Evolutionary conservation across 164 flowering plant species (phyloP), one percentile per base, ranked within the genome.

Genomic region (Sedum album): DNA sequence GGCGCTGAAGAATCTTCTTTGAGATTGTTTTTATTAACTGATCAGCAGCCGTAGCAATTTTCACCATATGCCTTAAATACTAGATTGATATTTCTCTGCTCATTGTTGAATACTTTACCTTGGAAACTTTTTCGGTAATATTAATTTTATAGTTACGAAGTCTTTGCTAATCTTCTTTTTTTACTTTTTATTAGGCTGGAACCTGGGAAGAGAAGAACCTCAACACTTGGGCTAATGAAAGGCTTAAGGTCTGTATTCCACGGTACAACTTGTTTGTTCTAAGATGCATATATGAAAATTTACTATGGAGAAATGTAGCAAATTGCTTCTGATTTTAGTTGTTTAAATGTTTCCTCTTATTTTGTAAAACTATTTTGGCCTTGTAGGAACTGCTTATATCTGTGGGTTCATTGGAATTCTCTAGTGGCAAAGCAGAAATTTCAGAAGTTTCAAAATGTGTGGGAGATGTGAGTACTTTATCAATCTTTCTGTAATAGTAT

Each of bases 141-240:
- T n/a, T n/a, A 30, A 2, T 6, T 62, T 13, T 28, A n/a, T n/a
- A n/a, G n/a, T n/a, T n/a, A n/a, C n/a, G n/a, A n/a, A n/a, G n/a
- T n/a, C n/a, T n/a, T n/a, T n/a, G n/a, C n/a, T n/a, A n/a, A n/a
- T n/a, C n/a, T n/a, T n/a, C n/a, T 18, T 26, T 33, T 4, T 25
- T 60, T 60, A n/a, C 71, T 39, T 26, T 26, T 18, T 4, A 66
- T 65, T 64, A 30, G 98, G 98, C 98, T 72, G 98, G 98, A 69
- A 93, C 98, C 6, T 93, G 98, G 98, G 98, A 93, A 82, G 98
- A 93, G 81, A 90, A 83, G 69, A 93, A 82, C 76, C 82, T 93
- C 26, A 93, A 83, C 51, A 80, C 81, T 41, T 93, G 98, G 98
- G 98, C 98, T 38, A 80, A 70, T 65, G 78, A 78, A 42, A 83